Evolutionary conservation across 1,284 basidiomycete species (phyloP).

Genomic region (Malassezia brasiliensis): DNA sequence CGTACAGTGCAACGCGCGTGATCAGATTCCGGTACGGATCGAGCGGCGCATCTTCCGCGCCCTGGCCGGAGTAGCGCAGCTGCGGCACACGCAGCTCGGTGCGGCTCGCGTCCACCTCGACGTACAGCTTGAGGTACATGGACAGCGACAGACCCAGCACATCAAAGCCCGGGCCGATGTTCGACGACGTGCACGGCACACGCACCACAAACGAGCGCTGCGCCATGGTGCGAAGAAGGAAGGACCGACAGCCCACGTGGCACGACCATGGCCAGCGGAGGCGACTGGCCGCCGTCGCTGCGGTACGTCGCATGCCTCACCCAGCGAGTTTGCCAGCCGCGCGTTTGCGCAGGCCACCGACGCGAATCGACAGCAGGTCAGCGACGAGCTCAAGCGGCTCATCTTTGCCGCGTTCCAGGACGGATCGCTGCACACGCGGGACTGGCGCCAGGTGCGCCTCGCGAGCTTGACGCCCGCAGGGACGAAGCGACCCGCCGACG

Average conservation of each 20-base stretch:
- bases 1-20: constrained; percentile 95
- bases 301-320: constrained; percentile 10
- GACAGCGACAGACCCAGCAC: constrained; percentile 94
- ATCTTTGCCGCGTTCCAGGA: constrained; percentile 51
- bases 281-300: constrained; percentile 16
- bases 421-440: constrained; percentile 73
- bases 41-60: constrained; percentile 78
- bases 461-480: background rate
- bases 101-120: constrained; percentile 49
- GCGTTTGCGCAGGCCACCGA: constrained; percentile 46
- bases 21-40: constrained; percentile 94
- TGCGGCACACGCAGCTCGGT: constrained; percentile 51
- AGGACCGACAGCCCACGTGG: background rate
- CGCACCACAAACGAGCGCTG: constrained; percentile 55
- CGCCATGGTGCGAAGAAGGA: constrained; percentile 4
- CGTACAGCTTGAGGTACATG: constrained; percentile 68
- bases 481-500: constrained; percentile 18
- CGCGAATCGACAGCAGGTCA: constrained; percentile 48
- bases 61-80: constrained; percentile 76
- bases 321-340: constrained; percentile 38
- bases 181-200: constrained; percentile 92
- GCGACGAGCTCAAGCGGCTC: constrained; percentile 49
- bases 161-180: constrained; percentile 97
- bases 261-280: constrained; percentile 5
- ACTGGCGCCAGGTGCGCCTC: constrained; percentile 62